Evolutionary conservation across 805 yeast genomes (phyloP).

Genomic region (Pichia heedii): DNA sequence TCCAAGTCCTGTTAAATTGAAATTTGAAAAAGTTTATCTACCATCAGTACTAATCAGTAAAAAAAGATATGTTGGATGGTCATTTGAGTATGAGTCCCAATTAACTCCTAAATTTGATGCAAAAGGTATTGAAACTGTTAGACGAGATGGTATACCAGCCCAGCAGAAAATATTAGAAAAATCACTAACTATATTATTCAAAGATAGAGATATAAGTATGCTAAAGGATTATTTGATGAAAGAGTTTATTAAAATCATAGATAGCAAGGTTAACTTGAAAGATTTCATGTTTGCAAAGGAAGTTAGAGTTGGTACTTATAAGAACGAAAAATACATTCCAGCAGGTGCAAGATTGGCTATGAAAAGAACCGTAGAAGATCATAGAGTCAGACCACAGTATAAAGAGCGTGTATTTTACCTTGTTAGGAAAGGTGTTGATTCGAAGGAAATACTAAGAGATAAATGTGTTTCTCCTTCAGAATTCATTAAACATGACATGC

Average conservation of each 20-base stretch:
- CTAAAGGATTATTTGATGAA: conserved; percentile 57
- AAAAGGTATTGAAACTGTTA: conserved; percentile 89
- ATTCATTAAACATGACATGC: conserved; percentile 37
- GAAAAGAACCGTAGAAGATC: conserved; percentile 52
- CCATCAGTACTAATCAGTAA: conserved; percentile 79
- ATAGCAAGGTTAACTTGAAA: conserved; percentile 56
- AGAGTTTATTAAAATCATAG: conserved; percentile 59
- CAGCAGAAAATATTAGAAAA: conserved; percentile 76
- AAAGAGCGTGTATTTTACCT: conserved; percentile 83
- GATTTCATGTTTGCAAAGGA: conserved; percentile 92
- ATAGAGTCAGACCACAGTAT: conserved; percentile 75
- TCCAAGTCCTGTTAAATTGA: conserved; percentile 75
- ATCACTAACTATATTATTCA: conserved; percentile 59
- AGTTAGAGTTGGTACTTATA: conserved; percentile 77
- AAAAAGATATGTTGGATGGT: conserved; percentile 85
- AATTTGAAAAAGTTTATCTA: conserved; percentile 88
- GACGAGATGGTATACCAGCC: conserved; percentile 93
- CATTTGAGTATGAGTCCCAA: conserved; percentile 55
- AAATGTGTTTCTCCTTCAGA: conserved; percentile 75
- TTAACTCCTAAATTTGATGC: conserved; percentile 72
- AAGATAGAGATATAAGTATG: conserved; percentile 56
- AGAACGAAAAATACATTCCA: conserved; percentile 63
- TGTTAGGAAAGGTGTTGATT: conserved; percentile 43
- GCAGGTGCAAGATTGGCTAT: conserved; percentile 87
- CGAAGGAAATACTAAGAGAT: conserved; percentile 59